A percentile compares a stretch with the other conserved stretches of the same genome.
phyloP scores from a whole-genome alignment of 805 yeast genomes.

The Dipodascus albidus region DNA sequence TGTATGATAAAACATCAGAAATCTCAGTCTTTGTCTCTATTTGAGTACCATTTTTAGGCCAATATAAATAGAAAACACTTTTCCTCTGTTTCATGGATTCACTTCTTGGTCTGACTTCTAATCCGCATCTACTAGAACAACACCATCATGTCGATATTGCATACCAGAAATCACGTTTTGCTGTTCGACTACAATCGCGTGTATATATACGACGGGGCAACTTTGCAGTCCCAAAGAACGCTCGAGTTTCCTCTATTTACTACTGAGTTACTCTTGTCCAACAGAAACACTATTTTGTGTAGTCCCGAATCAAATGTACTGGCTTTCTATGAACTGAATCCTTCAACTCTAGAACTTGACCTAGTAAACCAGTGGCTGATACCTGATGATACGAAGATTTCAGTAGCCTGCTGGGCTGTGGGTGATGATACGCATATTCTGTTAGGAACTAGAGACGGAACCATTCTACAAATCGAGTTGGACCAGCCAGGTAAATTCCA shows the following conservation, averaged over 20 bases:
- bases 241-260: constrained; percentile 1
- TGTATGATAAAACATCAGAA: too few relatives aligned
- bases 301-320: not conserved
- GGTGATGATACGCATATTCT: not conserved
- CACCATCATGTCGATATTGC: not conserved
- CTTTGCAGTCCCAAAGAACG: not conserved
- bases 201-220: not conserved
- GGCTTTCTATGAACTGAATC: not conserved
- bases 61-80: not conserved
- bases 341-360: not conserved
- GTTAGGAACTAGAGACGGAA: constrained; percentile 1
- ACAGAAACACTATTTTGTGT: not conserved
- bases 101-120: too few relatives aligned
- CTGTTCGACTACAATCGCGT: not conserved
- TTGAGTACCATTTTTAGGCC: not conserved
- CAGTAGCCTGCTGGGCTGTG: not conserved
- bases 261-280: not conserved
- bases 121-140: too few relatives aligned
- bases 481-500: not conserved
- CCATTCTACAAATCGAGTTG: not conserved
- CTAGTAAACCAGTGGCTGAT: not conserved
- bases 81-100: too few relatives aligned
- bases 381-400: not conserved
- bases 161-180: not conserved
- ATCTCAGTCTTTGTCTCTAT: not conserved